Base-by-base conservation (phyloP, 495 filamentous ascomycete species). In the Tricharina praecox region DNA sequence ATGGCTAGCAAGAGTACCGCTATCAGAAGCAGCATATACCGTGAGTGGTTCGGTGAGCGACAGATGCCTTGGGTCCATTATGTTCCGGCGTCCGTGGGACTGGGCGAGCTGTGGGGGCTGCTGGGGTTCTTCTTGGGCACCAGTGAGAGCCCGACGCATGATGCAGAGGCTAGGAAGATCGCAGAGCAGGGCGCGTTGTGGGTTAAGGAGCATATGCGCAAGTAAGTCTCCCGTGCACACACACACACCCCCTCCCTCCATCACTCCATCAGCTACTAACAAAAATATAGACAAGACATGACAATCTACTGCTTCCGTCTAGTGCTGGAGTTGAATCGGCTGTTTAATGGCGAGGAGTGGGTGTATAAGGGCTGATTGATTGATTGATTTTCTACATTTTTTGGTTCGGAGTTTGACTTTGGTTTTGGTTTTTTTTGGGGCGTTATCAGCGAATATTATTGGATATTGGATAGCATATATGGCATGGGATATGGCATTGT, bases 11-110 rank as follows among this genome's bases (percentile, higher is more conserved):
- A 59, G 10, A 62, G 61, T 15, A 51, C 57, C 1, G 64, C 64
- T 2, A 50, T 77, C 18, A 74, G 73, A 48, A 62, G 68, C 46
- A 73, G 65, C 0, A 38, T 72, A 3, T 61, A 74, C 11, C 58
- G 64, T n/a, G 74, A 77, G 56, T 76, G 72, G 74, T 74, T 75
- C 49, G 70, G 74, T 44, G 68, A 71, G 8, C 63, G 72, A 4
- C 61, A 76, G 16, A 34, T 67, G 11, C 69, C 73, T 0, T 76
- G 73, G 72, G 57, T 70, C 11, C 72, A 75, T 50, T 76, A 68
- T 43, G 62, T 75, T 24, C 69, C 68, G 0, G 58, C 70, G 36
- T 70, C 63, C 32, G 58, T 64, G 43, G 55, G 56, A 23, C 62
- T 72, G 61, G 53, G 64, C 23, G 70, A 73, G 56, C 50, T 74